Conservation (phyloP, 2,329 filamentous ascomycete species). For the Cercospora nicotianae region DNA sequence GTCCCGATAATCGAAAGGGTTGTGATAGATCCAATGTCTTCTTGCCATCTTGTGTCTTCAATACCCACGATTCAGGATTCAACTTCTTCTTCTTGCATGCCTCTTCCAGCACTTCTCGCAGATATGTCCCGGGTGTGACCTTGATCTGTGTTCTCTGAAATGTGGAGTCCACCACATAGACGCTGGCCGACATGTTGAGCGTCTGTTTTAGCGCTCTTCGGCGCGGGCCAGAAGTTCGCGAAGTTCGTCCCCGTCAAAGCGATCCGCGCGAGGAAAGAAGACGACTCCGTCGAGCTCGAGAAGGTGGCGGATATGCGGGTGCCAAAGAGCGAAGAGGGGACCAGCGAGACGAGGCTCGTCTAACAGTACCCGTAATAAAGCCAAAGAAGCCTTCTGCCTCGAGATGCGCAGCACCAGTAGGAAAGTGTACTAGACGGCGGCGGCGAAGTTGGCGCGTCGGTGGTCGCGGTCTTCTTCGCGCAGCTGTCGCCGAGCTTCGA, state of each 20-base stretch:
- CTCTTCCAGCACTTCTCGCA: slow-evolving; percentile 83
- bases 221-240: neutral
- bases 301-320: neutral
- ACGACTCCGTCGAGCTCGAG: neutral
- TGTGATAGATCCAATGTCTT: slow-evolving; percentile 83
- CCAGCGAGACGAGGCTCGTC: neutral
- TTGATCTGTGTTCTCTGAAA: slow-evolving; percentile 78
- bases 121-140: slow-evolving; percentile 74
- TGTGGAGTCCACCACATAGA: slow-evolving; percentile 81
- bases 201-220: neutral
- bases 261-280: neutral
- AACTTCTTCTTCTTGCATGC: slow-evolving; percentile 81
- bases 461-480: slow-evolving; percentile 23
- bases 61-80: slow-evolving; percentile 68
- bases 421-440: slow-evolving; percentile 6
- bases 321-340: neutral
- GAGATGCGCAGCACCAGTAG: neutral
- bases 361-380: neutral
- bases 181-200: slow-evolving; percentile 69
- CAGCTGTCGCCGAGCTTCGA: slow-evolving; percentile 26
- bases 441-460: slow-evolving; percentile 10
- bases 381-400: neutral
- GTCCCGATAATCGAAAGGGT: slow-evolving; percentile 77
- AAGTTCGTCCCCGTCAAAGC: neutral
- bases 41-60: slow-evolving; percentile 81